Evolutionary conservation across 2,329 filamentous ascomycete species (phyloP), one percentile per base, ranked within the genome.

Genomic region (Alternaria triticimaculans): DNA sequence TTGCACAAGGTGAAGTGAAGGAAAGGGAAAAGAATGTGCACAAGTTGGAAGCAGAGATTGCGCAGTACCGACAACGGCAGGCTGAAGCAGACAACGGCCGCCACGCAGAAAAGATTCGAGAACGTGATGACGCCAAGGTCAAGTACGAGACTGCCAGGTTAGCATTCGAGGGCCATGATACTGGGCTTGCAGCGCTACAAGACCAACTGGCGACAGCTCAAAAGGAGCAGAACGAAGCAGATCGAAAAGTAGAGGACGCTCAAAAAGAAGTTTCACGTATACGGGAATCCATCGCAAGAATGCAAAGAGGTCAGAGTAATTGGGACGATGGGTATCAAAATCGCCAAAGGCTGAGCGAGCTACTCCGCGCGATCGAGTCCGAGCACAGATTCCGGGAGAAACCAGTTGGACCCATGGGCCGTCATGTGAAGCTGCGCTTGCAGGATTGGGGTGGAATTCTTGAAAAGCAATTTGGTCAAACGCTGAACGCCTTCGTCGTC

Each of bases 371-470:
- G n/a, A 92, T 98, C 64, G 84, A 88, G 6, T 82, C 84, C n/a
- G 92, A 97, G 61, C 79, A 67, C 3, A 84, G 89, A 0, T 98
- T 96, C 75, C 82, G 84, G 23, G 82, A 87, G 46, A 90, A 87
- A 65, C 96, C 96, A 3, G 84, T 98, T 33, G 96, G 96, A 0
- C 96, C 96, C 0, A 84, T 98, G 14, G 96, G 94, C 28, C 84
- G 89, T 23, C 87, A 96, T 73, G 86, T 99, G 55, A 89, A 89
- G 68, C 83, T 99, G 23, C 82, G 89, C 37, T 90, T 95, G 69
- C 91, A 92, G 1, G 86, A 92, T 71, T 99, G 96, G 96, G 91
- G 90, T 1, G 87, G 88, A 1, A 89, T 97, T 46, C 80, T 99
- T 14, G 96, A 99, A 76, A 91, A 87, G 66, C 87, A 87, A 2